These are phyloP conservation scores for Rhizophagus prolifer DNA, from an alignment of 192 early-diverging fungal species.

Conservation along the genomic window DNA sequence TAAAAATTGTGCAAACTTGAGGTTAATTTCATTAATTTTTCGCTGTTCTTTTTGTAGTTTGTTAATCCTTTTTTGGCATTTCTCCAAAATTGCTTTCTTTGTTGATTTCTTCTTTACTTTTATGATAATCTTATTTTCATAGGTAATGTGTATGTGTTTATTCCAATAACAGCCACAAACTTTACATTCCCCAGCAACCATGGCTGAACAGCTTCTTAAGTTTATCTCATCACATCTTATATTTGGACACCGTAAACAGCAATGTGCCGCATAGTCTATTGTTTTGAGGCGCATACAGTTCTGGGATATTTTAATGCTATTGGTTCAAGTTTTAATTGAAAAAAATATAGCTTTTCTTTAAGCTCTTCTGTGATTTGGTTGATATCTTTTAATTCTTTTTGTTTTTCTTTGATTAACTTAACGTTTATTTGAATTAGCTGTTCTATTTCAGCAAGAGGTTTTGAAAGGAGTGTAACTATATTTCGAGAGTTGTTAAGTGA, in stretches of 20 bases:
- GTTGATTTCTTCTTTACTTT: conserved; percentile 26
- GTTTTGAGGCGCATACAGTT: background rate
- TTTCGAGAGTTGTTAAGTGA: too few relatives aligned
- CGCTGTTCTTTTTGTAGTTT: conserved; percentile 32
- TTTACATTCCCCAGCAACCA: conserved; percentile 26
- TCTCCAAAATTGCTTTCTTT: conserved; percentile 2
- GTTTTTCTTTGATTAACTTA: too few relatives aligned
- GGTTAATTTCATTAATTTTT: conserved; percentile 27
- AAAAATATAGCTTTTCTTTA: too few relatives aligned
- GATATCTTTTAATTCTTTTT: too few relatives aligned
- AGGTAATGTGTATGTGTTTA: conserved; percentile 33
- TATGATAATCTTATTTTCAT: conserved; percentile 28
- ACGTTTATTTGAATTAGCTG: too few relatives aligned
- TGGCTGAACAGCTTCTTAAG: conserved; percentile 28
- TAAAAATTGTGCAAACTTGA: conserved; percentile 36
- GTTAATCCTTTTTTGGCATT: too few relatives aligned
- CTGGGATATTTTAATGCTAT: too few relatives aligned
- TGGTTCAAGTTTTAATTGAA: too few relatives aligned
- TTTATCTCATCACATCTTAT: conserved; percentile 28
- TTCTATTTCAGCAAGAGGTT: too few relatives aligned
- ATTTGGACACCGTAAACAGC: conserved; percentile 30
- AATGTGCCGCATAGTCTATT: conserved; percentile 32
- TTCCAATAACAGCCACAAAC: conserved; percentile 34
- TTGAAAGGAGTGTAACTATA: too few relatives aligned
- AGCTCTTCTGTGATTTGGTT: too few relatives aligned